A percentile compares a stretch with the other conserved stretches of the same genome.
phyloP scores from a whole-genome alignment of 140 eudicot genomes.

The Bidens hawaiensis region DNA sequence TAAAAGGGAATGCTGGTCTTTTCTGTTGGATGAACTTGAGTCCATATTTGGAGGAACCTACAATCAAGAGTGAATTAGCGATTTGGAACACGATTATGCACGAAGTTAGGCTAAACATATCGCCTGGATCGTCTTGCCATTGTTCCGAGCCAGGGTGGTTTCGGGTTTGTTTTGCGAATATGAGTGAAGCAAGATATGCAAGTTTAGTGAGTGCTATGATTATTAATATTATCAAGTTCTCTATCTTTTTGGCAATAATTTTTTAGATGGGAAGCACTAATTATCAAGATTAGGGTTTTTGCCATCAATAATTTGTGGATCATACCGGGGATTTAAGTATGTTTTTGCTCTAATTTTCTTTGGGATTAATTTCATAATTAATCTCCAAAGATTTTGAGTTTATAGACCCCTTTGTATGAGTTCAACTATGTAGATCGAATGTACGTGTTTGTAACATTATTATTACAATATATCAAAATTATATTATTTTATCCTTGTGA shows the following conservation, averaged over 20 bases:
- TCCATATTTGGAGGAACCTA: slow-evolving; percentile 44
- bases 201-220: slow-evolving; percentile 17
- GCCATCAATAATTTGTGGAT: slow-evolving; percentile 18
- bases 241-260: slow-evolving; percentile 2
- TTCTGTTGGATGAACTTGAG: slow-evolving; percentile 95
- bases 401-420: slow-evolving; percentile 18
- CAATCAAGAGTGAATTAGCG: slow-evolving; percentile 48
- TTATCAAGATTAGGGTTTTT: slow-evolving; percentile 26
- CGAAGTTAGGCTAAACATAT: slow-evolving; percentile 68
- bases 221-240: background rate
- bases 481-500: background rate
- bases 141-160: slow-evolving; percentile 97
- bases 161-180: slow-evolving; percentile 88
- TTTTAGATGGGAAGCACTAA: slow-evolving; percentile 31
- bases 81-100: slow-evolving; percentile 58
- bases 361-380: slow-evolving; percentile 21
- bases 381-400: slow-evolving; percentile 30
- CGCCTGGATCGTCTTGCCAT: slow-evolving; percentile 93
- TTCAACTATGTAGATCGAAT: slow-evolving; percentile 18
- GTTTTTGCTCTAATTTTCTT: slow-evolving; percentile 30
- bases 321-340: slow-evolving; percentile 22
- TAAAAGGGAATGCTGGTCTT: slow-evolving; percentile 87
- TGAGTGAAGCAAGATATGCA: slow-evolving; percentile 77
- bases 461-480: slow-evolving; percentile 8
- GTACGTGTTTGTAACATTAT: slow-evolving; percentile 8